phyloP scores from a whole-genome alignment of 2,329 filamentous ascomycete genomes.

The Salinomyces thailandicus region DNA sequence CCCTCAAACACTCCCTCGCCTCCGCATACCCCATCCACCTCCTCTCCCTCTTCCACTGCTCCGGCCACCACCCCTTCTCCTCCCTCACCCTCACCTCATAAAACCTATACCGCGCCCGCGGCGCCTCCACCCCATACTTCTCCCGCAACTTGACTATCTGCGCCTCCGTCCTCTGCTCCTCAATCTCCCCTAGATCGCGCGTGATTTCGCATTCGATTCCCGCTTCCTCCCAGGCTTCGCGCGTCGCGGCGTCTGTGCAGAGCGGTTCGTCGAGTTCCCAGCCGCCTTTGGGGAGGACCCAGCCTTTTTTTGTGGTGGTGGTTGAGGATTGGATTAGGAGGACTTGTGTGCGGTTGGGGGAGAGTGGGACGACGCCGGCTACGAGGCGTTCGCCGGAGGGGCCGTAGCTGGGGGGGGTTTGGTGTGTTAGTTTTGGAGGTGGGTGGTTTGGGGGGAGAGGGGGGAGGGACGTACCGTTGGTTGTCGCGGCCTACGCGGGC shows the following conservation, averaged over 20 bases:
- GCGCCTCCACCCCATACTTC: constrained; percentile 40
- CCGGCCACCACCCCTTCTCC: constrained; percentile 83
- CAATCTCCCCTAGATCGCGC: constrained; percentile 75
- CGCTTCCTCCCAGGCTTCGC: constrained; percentile 97
- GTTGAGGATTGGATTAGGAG: constrained; percentile 88
- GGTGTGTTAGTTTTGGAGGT: neutral
- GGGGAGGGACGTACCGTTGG: constrained; percentile 43
- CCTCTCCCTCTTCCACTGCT: constrained; percentile 80
- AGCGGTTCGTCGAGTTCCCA: constrained; percentile 94
- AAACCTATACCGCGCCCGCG: constrained; percentile 69
- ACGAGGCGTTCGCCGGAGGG: constrained; percentile 87
- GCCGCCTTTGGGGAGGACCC: constrained; percentile 95
- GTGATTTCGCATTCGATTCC: constrained; percentile 79
- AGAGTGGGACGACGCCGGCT: constrained; percentile 85
- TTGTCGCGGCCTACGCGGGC: constrained; percentile 67
- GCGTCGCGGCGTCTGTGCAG: constrained; percentile 66
- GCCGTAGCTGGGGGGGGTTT: constrained; percentile 69
- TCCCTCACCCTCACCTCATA: constrained; percentile 80
- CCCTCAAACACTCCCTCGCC: constrained; percentile 65
- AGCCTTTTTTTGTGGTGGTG: constrained; percentile 78
- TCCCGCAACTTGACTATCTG: no score
- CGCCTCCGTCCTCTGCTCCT: constrained; percentile 55
- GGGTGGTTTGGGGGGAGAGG: no score
- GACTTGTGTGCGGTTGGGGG: constrained; percentile 74
- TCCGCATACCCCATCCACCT: constrained; percentile 81